Evolutionary conservation across 1,284 basidiomycete species (phyloP).

Genomic region (Wallemia hederae): DNA sequence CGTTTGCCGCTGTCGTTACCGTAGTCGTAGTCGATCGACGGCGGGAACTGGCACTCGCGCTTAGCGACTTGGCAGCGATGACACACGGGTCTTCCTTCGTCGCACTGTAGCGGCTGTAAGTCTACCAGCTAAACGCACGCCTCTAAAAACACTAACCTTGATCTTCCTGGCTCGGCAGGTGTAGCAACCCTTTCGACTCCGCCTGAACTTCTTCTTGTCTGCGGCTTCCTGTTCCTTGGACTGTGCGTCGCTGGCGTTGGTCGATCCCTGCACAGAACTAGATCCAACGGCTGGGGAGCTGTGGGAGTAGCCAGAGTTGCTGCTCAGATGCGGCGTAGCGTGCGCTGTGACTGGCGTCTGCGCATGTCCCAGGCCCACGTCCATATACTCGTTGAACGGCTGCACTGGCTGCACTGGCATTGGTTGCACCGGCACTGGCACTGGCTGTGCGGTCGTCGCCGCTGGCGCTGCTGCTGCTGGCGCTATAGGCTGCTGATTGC

Average conservation of each 20-base stretch:
- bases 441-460: not conserved
- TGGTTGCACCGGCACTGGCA: not conserved
- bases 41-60: not conserved
- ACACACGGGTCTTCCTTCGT: not conserved
- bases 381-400: not conserved
- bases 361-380: not conserved
- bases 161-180: not conserved
- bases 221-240: not conserved
- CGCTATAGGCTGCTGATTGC: not conserved
- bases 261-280: not conserved
- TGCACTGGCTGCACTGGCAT: not conserved
- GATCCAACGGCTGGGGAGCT: not conserved
- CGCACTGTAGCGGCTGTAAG: not conserved
- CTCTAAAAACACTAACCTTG: not conserved
- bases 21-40: not conserved
- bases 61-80: not conserved
- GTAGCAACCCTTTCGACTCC: slow-evolving; percentile 1
- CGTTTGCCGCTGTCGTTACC: not conserved
- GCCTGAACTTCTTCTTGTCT: not conserved
- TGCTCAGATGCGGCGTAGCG: not conserved
- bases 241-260: not conserved
- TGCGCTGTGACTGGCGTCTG: not conserved
- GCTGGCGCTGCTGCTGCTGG: not conserved
- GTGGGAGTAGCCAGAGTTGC: not conserved
- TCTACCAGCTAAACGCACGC: not conserved